These are phyloP conservation scores for Acanthamoeba sp. DNA, from an alignment of 208 protist species.

Conservation along the genomic window DNA sequence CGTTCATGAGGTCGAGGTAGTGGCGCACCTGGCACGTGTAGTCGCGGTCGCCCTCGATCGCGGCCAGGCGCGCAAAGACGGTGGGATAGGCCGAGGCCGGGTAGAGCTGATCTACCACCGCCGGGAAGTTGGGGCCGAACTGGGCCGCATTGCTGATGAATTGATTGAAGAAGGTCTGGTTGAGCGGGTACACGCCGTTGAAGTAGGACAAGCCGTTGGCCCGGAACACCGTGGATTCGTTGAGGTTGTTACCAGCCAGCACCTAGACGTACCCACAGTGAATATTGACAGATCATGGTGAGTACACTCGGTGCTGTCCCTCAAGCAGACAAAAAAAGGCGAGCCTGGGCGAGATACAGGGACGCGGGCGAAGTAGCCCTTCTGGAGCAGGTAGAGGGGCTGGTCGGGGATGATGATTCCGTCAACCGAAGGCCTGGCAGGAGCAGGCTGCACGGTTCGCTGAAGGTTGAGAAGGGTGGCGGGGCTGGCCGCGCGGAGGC, in stretches of 20 bases:
- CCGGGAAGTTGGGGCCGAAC: background rate
- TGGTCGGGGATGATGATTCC: slow-evolving; percentile 44
- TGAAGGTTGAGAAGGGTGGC: slow-evolving; percentile 19
- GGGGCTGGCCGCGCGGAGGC: slow-evolving; percentile 17
- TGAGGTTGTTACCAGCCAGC: background rate
- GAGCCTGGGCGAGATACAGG: background rate
- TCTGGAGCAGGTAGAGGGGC: background rate
- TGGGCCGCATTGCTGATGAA: slow-evolving; percentile 16
- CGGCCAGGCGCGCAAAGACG: background rate
- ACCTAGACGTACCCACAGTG: background rate
- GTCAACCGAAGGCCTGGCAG: slow-evolving; percentile 35
- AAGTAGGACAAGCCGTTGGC: background rate
- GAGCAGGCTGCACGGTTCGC: background rate
- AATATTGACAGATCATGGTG: background rate
- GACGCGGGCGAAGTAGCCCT: slow-evolving; percentile 28
- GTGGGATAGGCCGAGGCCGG: slow-evolving; percentile 11
- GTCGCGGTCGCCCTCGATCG: slow-evolving; percentile 37
- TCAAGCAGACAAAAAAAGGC: too few relatives aligned
- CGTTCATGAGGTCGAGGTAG: background rate
- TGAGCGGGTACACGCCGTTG: slow-evolving; percentile 33
- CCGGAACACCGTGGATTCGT: slow-evolving; percentile 36
- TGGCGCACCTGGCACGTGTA: slow-evolving; percentile 50
- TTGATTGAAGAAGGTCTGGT: slow-evolving; percentile 46
- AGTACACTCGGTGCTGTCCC: background rate
- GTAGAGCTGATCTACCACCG: slow-evolving; percentile 25